Base-by-base conservation (phyloP, 108 stramenopile species). In the Parmales sp. region DNA sequence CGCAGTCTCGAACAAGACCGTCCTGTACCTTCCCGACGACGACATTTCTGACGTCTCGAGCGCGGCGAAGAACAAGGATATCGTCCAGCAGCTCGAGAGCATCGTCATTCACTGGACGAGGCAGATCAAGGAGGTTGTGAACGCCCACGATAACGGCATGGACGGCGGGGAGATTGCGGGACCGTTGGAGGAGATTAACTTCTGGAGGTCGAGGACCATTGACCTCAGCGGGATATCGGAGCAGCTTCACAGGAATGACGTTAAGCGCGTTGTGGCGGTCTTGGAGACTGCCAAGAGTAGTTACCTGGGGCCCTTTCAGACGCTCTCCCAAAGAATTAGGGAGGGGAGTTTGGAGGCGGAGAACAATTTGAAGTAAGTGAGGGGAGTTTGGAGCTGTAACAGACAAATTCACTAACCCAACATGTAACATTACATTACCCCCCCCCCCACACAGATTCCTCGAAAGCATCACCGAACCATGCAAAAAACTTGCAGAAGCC, bases 71-170 rank as follows among this genome's bases (percentile, higher is more conserved):
- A 48, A 76, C 22, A 73, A 85, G 72, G 84, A 86, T 26, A 66
- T 82, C 22, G 83, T 82, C 9, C 83, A 86, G 39, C 82, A 76
- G 36, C 70, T 86, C 37, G 83, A 84, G 37, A 72, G 74, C 45
- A 78, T 78, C 19, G 81, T 82, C 22, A 84, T 86, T 36, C 81
- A 82, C 65, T 86, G 85, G 85, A 83, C 82, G 18, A 48, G 85
- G 1, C 85, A 86, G 44, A 84, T 86, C 37, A 84, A 83, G 67
- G 80, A 81, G 29, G 68, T 69, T 37, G 49, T 69, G 16, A 82
- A 69, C 66, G 74, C 49, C 73, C 75, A 81, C 49, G 78, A 82
- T 41, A 72, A 67, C 20, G 51, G 54, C 2, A 37, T 51, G 20
- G 46, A 69, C 64, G 49, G 80, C 18, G n/a, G n/a, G n/a, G 82